phyloP scores from a whole-genome alignment of 1,284 basidiomycete species.

The Heterobasidion parviporum region DNA sequence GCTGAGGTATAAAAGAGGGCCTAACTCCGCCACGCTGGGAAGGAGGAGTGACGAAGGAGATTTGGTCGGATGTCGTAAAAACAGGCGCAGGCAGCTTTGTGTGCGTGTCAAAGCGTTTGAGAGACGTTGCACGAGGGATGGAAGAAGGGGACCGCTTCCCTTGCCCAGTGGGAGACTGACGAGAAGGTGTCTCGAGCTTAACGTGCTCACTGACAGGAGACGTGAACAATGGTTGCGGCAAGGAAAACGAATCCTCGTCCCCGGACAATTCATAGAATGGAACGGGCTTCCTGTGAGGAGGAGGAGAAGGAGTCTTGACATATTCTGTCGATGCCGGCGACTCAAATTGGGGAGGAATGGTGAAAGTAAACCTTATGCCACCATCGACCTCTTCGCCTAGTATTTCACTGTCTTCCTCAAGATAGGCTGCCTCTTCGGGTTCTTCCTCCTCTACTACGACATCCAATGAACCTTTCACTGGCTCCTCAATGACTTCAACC shows the following conservation, averaged over 20 bases:
- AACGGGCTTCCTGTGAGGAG: conserved; percentile 10
- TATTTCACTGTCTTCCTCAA: conserved; percentile 33
- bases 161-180: background rate
- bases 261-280: conserved; percentile 17
- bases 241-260: conserved; percentile 20
- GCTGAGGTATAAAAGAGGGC: conserved; percentile 48
- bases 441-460: conserved; percentile 40
- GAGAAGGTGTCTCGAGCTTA: background rate
- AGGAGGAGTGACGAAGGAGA: conserved; percentile 33
- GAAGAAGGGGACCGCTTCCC: conserved; percentile 33
- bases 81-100: conserved; percentile 17
- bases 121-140: conserved; percentile 37
- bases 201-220: background rate
- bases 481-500: conserved; percentile 29
- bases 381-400: conserved; percentile 42
- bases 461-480: conserved; percentile 11
- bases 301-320: conserved; percentile 13
- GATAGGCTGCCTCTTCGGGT: conserved; percentile 22
- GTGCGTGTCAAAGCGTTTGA: conserved; percentile 21
- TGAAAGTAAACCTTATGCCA: conserved; percentile 65
- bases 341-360: conserved; percentile 32
- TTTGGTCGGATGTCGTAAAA: conserved; percentile 3
- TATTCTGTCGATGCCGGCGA: conserved; percentile 12
- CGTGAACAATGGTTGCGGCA: conserved; percentile 10
- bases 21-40: conserved; percentile 35